Evolutionary conservation across 73 alveolate genomes (phyloP).

Genomic region (Durusdinium trenchii): DNA sequence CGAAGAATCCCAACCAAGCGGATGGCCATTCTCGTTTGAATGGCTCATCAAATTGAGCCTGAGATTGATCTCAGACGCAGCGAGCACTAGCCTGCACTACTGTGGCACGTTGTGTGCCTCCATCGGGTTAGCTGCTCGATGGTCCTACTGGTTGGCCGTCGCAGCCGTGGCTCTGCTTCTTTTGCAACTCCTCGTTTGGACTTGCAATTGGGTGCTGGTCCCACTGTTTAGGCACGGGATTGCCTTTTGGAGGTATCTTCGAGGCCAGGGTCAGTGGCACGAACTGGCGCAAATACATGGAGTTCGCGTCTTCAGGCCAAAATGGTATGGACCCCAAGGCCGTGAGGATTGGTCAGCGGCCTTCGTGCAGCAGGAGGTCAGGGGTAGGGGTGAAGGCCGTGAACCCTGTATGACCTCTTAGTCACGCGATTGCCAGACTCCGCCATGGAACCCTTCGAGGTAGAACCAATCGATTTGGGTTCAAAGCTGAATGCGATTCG

Average conservation of each 20-base stretch:
- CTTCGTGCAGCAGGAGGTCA: not conserved
- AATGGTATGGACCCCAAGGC: conserved; percentile 8
- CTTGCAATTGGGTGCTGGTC: conserved; percentile 2
- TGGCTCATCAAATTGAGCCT: not conserved
- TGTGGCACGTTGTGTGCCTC: conserved; percentile 59
- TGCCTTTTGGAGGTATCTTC: not conserved
- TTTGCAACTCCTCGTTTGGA: conserved; percentile 16
- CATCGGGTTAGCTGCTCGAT: not conserved
- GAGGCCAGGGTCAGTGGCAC: not conserved
- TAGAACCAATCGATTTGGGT: conserved; percentile 6
- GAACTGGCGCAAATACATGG: not conserved
- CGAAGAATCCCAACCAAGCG: not conserved
- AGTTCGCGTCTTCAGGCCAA: not conserved
- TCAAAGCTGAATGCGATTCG: not conserved
- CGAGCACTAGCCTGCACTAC: not conserved
- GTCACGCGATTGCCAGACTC: not conserved
- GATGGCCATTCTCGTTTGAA: not conserved
- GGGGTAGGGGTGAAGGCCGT: not conserved
- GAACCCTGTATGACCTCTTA: not conserved
- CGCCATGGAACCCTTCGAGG: conserved; percentile 22
- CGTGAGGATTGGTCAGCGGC: not conserved
- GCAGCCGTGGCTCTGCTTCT: not conserved
- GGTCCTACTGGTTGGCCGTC: conserved; percentile 22
- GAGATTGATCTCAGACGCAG: not conserved
- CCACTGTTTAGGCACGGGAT: not conserved